Conservation (phyloP, 2,329 filamentous ascomycete species). For the Aspergillus sp. region DNA sequence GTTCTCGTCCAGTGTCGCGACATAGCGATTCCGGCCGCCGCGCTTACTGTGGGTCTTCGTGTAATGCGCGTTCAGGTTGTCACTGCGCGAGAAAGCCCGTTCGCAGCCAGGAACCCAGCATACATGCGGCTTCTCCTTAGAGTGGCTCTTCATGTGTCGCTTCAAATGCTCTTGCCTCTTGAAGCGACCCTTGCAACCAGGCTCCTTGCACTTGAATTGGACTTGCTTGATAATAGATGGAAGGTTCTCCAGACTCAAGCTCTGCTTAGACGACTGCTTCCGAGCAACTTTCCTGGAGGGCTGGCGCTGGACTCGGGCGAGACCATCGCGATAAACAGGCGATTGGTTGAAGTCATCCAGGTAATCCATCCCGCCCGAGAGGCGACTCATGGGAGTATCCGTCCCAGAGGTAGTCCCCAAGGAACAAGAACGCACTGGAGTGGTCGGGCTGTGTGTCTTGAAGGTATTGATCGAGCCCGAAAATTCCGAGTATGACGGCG, state of each 20-base stretch:
- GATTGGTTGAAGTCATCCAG: slow-evolving; percentile 39
- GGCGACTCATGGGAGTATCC: slow-evolving; percentile 38
- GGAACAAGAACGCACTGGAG: slow-evolving; percentile 38
- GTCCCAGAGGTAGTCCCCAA: slow-evolving; percentile 37
- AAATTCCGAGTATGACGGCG: slow-evolving; percentile 42
- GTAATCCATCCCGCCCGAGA: slow-evolving; percentile 39
- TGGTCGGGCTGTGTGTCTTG: slow-evolving; percentile 40
- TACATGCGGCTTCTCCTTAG: slow-evolving; percentile 46
- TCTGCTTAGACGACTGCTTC: slow-evolving; percentile 38
- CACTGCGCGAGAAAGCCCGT: slow-evolving; percentile 45
- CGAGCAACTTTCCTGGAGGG: slow-evolving; percentile 34
- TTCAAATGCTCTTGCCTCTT: slow-evolving; percentile 54
- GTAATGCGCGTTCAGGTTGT: slow-evolving; percentile 50
- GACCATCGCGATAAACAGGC: slow-evolving; percentile 34
- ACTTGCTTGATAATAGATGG: slow-evolving; percentile 44
- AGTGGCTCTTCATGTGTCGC: slow-evolving; percentile 52
- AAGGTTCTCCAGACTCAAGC: slow-evolving; percentile 38
- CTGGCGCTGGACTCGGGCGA: slow-evolving; percentile 34
- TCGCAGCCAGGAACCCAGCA: slow-evolving; percentile 49
- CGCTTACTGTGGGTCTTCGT: slow-evolving; percentile 51
- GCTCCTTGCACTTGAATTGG: slow-evolving; percentile 45
- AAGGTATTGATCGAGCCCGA: slow-evolving; percentile 35
- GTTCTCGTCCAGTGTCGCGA: slow-evolving; percentile 47
- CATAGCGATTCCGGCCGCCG: slow-evolving; percentile 48
- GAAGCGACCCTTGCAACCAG: slow-evolving; percentile 49